Percentiles rank a stretch among this genome's conserved stretches.
Conservation (phyloP, 2,329 filamentous ascomycete species). For the Teratosphaeria gauchensis region DNA sequence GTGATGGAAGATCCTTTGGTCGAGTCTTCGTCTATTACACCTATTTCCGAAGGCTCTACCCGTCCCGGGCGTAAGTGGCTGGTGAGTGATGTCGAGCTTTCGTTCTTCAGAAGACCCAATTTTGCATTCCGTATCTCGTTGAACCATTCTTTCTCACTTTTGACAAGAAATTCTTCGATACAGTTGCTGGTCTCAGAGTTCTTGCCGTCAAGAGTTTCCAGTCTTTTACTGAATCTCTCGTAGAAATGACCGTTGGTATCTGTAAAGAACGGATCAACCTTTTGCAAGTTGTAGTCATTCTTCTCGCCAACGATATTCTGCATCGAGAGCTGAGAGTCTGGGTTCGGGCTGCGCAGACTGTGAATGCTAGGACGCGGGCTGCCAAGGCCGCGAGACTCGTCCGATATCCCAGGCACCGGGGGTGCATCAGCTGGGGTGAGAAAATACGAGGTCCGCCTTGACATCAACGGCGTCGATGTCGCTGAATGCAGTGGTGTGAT, state of each 20-base stretch:
- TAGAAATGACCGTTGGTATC: conserved; percentile 55
- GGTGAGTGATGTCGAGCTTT: no score
- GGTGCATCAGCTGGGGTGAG: no score
- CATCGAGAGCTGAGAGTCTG: conserved; percentile 31
- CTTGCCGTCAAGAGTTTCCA: conserved; percentile 45
- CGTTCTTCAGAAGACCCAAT: no score
- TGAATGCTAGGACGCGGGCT: conserved; percentile 7
- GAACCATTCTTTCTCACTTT: conserved; percentile 60
- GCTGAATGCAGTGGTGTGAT: no score
- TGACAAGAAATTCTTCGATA: conserved; percentile 55
- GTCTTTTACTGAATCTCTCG: conserved; percentile 46
- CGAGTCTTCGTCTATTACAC: no score
- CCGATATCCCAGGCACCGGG: no score
- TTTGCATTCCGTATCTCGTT: conserved; percentile 13
- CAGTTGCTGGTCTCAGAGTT: conserved; percentile 51
- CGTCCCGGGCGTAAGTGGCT: no score
- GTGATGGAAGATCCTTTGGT: no score
- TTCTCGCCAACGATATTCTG: conserved; percentile 50
- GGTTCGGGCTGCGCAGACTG: conserved; percentile 26
- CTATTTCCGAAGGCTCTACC: no score
- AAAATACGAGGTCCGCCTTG: no score
- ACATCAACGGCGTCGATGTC: no score
- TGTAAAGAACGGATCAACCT: conserved; percentile 58
- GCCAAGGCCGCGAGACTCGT: no score
- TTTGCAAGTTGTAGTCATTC: conserved; percentile 50